Evolutionary conservation across 805 yeast species (phyloP).

Genomic region (Ogataea pignaliae): DNA sequence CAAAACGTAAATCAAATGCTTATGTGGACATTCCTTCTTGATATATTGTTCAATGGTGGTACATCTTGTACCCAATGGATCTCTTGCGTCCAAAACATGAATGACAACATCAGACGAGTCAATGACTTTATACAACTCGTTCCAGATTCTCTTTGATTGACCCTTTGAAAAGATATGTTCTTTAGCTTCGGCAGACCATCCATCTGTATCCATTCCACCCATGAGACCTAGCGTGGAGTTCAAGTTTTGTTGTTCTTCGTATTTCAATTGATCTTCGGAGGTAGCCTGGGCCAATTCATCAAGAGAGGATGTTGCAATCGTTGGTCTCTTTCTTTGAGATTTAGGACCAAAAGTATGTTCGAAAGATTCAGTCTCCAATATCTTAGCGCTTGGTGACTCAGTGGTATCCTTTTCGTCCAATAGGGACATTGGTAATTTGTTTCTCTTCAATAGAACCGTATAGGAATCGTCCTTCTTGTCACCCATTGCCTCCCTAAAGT

Average conservation of each 20-base stretch:
- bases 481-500: conserved; percentile 91
- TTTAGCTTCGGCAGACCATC: conserved; percentile 84
- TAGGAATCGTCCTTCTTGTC: conserved; percentile 77
- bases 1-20: conserved; percentile 88
- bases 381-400: conserved; percentile 72
- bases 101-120: conserved; percentile 97
- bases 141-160: conserved; percentile 98
- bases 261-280: conserved; percentile 50
- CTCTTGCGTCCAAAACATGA: conserved; percentile 96
- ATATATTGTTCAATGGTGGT: conserved; percentile 89
- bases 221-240: conserved; percentile 73
- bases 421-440: conserved; percentile 92
- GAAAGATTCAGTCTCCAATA: conserved; percentile 85
- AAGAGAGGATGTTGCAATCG: conserved; percentile 67
- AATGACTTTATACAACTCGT: conserved; percentile 92
- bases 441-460: conserved; percentile 81
- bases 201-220: conserved; percentile 72
- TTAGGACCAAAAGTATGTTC: conserved; percentile 88
- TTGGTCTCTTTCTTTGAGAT: conserved; percentile 87
- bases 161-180: conserved; percentile 96
- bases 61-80: conserved; percentile 95
- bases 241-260: conserved; percentile 72
- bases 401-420: conserved; percentile 79
- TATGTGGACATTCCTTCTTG: conserved; percentile 91
- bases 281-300: conserved; percentile 70